phyloP scores from a whole-genome alignment of 164 flowering plant genomes.

The Cinnamomum micranthum region DNA sequence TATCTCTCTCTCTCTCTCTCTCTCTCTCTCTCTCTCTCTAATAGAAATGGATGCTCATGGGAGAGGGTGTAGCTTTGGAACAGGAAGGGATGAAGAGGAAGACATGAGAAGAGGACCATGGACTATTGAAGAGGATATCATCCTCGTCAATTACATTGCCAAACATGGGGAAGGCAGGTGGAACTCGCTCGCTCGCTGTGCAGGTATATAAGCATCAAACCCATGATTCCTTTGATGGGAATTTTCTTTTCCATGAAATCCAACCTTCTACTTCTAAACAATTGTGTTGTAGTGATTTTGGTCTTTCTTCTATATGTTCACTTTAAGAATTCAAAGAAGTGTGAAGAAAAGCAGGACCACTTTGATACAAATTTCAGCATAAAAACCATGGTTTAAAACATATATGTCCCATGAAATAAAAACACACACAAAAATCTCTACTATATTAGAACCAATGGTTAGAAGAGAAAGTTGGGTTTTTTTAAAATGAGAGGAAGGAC shows the following conservation, averaged over 20 bases:
- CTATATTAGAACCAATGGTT: too few relatives aligned
- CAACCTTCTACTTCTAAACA: not conserved
- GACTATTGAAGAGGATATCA: constrained; percentile 67
- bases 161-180: constrained; percentile 73
- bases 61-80: constrained; percentile 10
- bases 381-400: too few relatives aligned
- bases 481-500: not conserved
- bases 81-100: constrained; percentile 28
- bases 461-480: not conserved
- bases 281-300: too few relatives aligned
- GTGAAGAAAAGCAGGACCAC: not conserved
- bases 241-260: too few relatives aligned
- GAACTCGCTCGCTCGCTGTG: constrained; percentile 61
- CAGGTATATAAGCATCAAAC: constrained; percentile 30
- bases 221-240: not conserved
- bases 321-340: not conserved
- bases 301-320: not conserved
- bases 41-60: constrained; percentile 28
- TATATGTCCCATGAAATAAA: too few relatives aligned
- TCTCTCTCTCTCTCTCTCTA: constrained; percentile 7
- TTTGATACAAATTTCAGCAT: not conserved
- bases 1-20: constrained; percentile 1
- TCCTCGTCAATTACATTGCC: constrained; percentile 54
- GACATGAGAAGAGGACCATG: constrained; percentile 74
- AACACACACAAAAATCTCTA: too few relatives aligned